Conservation (phyloP, 805 yeast genomes). For the Candida wancherniae region DNA sequence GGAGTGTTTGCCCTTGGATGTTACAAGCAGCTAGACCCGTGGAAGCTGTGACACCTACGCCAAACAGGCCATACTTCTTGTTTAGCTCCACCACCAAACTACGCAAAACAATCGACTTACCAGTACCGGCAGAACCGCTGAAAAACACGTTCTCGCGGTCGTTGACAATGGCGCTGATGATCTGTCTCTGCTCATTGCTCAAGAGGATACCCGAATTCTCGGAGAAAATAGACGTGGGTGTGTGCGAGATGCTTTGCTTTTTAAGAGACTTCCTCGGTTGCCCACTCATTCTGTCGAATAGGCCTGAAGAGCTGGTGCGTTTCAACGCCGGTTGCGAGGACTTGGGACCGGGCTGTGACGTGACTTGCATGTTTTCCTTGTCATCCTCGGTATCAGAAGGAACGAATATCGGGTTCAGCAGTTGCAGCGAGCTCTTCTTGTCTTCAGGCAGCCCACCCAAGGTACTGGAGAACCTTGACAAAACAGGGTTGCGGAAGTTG, state of each 20-base stretch:
- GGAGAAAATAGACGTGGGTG: conserved; percentile 4
- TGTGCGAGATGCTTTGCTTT: conserved; percentile 1
- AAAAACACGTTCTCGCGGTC: conserved; percentile 72
- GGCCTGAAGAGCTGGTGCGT: conserved; percentile 16
- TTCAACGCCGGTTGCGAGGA: conserved; percentile 15
- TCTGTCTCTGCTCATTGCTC: conserved; percentile 41
- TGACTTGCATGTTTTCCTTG: conserved; percentile 10
- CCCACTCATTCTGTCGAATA: conserved; percentile 19
- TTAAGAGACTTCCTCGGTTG: conserved; percentile 23
- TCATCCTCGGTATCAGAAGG: conserved; percentile 9
- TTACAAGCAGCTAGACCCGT: conserved; percentile 83
- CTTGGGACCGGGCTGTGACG: neutral
- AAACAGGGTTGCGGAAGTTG: conserved; percentile 32
- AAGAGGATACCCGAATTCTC: conserved; percentile 7
- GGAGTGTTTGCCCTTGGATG: conserved; percentile 74
- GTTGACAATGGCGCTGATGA: conserved; percentile 48
- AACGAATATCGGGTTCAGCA: conserved; percentile 7
- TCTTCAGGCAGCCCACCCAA: conserved; percentile 15
- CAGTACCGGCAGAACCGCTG: conserved; percentile 98
- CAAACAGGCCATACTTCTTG: conserved; percentile 33
- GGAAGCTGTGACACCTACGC: conserved; percentile 76
- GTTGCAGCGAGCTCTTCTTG: neutral
- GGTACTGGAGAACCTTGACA: conserved; percentile 13
- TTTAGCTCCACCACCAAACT: conserved; percentile 53
- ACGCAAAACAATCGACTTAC: conserved; percentile 82